Percentiles rank a stretch among this genome's conserved stretches.
Conservation (phyloP, 805 yeast genomes). For the Saturnispora diversa region DNA sequence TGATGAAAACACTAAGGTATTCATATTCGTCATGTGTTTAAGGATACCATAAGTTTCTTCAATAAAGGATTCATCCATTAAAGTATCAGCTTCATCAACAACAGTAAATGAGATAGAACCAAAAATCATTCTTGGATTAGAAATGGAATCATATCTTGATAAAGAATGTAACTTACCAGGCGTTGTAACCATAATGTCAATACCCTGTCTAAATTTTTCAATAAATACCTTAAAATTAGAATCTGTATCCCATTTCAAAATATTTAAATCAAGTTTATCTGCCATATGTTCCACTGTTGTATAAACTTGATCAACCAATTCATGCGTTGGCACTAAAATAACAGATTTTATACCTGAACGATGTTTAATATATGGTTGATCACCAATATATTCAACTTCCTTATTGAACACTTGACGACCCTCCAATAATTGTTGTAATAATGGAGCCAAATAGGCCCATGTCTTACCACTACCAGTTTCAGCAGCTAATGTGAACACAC, state of each 20-base stretch:
- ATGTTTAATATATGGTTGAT: slow-evolving; percentile 13
- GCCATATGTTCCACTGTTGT: slow-evolving; percentile 32
- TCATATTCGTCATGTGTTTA: slow-evolving; percentile 39
- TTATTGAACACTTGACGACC: slow-evolving; percentile 35
- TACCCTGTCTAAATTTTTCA: slow-evolving; percentile 39
- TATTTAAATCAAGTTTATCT: slow-evolving; percentile 34
- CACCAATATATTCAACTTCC: slow-evolving; percentile 14
- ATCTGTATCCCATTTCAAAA: slow-evolving; percentile 56
- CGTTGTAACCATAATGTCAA: slow-evolving; percentile 79
- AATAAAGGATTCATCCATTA: slow-evolving; percentile 75
- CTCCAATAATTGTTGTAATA: slow-evolving; percentile 60
- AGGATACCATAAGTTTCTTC: slow-evolving; percentile 54
- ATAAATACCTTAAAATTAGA: slow-evolving; percentile 47
- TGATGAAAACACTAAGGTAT: slow-evolving; percentile 67
- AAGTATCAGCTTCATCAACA: slow-evolving; percentile 90
- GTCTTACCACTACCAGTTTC: slow-evolving; percentile 98
- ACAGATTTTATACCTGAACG: slow-evolving; percentile 56
- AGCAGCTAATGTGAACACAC: slow-evolving; percentile 77
- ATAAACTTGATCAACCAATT: slow-evolving; percentile 74
- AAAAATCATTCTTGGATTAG: slow-evolving; percentile 32
- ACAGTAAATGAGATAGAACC: slow-evolving; percentile 51
- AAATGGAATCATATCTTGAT: slow-evolving; percentile 27
- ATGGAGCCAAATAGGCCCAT: slow-evolving; percentile 77
- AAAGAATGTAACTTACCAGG: slow-evolving; percentile 57
- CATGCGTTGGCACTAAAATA: slow-evolving; percentile 84